Evolutionary conservation across 129 eudicot species (phyloP), one percentile per base, ranked within the genome.

Genomic region (Artemisia argyi): DNA sequence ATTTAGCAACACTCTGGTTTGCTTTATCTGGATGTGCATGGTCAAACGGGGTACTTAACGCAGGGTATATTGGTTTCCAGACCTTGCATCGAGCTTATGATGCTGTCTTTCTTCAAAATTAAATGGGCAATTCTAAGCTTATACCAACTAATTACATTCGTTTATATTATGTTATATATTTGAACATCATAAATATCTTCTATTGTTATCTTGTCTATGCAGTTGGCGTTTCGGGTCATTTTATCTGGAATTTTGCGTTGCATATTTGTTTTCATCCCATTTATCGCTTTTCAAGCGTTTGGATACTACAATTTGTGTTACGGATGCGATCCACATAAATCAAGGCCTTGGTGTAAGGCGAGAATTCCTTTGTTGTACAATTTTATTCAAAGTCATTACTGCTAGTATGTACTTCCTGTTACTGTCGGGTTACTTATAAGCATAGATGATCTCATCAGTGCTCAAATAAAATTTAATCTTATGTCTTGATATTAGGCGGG

Each of bases 301-400:
- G n/a, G n/a, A n/a, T 84, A 89, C 84, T 84, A 71, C 72, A 94
- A 83, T 48, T 68, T 94, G 7, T 94, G 97, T 75, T 68, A 65
- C 57, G 87, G 82, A 72, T 83, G 42, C 58, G 42, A 74, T 71
- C 69, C 73, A 9, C 96, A 79, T 28, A 76, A 79, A 17, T 62
- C 67, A 80, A 85, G 97, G 73, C 91, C 97, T 47, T 94, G 98
- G 98, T 94, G 98, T 87, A n/a, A 79, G 69, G 86, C 81, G 62
- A 87, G 82, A 82, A 52, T 85, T 66, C 98, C 97, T 72, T 61
- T 90, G 76, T 81, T 90, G 71, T 94, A 94, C 85, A 81, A 83
- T 78, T 94, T 78, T 77, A 90, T 94, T 65, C 98, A 90, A 74
- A 85, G 91, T 78, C 89, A 84, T 73, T 94, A 94, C 74, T 94